A percentile compares a stretch with the other conserved stretches of the same genome.
Conservation (phyloP, 202 grass and related monocot genomes). For the Carex sylvatica region DNA sequence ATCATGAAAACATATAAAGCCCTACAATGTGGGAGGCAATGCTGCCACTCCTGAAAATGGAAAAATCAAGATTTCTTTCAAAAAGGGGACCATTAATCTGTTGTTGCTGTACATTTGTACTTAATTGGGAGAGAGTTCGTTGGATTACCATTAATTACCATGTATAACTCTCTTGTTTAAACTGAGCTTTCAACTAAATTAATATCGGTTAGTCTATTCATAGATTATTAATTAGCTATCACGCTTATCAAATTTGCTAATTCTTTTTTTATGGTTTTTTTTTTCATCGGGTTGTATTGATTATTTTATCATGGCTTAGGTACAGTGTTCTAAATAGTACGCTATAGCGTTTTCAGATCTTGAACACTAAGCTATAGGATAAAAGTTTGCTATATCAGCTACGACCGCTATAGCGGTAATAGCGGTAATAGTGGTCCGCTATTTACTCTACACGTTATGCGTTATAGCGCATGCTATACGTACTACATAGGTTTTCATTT, state of each 20-base stretch:
- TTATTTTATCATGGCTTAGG: background rate
- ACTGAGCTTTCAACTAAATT: background rate
- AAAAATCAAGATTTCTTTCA: constrained; percentile 6
- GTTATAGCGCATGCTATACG: no score
- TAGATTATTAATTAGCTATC: background rate
- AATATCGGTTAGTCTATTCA: background rate
- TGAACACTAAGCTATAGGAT: no score
- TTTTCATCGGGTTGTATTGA: background rate
- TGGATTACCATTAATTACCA: background rate
- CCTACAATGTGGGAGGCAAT: background rate
- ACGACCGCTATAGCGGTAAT: no score
- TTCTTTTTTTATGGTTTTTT: background rate
- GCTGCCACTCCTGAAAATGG: background rate
- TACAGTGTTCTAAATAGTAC: no score
- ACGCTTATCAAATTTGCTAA: background rate
- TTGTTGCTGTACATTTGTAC: constrained; percentile 11
- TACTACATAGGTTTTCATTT: no score
- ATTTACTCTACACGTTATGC: no score
- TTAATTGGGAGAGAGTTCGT: constrained; percentile 1
- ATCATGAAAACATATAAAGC: background rate
- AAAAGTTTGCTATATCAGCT: no score
- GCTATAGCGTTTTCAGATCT: no score
- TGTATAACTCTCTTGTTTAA: background rate
- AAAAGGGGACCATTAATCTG: background rate
- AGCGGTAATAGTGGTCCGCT: no score